Evolutionary conservation across 352 stramenopile species (phyloP), one percentile per base, ranked within the genome.

Genomic region (Globisporangium irregulare): DNA sequence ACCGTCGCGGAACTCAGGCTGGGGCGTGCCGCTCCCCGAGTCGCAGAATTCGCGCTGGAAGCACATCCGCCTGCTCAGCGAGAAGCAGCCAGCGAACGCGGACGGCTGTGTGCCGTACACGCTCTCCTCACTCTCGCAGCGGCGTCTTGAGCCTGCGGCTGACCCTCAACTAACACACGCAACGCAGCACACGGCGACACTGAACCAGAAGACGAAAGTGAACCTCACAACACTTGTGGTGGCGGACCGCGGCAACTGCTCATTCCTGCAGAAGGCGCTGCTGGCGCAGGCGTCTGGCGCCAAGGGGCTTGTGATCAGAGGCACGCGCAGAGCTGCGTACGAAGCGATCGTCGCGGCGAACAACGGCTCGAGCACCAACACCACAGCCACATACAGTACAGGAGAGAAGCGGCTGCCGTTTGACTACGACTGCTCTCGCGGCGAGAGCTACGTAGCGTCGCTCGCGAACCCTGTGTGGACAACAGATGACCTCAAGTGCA

Each of bases 211-310:
- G 27, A 6, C 54, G 2, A 62, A 43, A 18, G 24, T 48, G 22
- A 67, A 56, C 20, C 64, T 77, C 59, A 73, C 72, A 32, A 67
- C 67, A 24, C 68, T 89, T 41, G 77, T 90, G n/a, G 66, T 94
- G 14, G 81, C 78, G 34, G 78, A 94, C 57, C 84, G 86, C 12
- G 86, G 86, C 64, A 91, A 91, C 62, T 94, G 86, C 68, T 91
- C 84, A 25, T 94, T 92, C 64, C 66, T 91, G 24, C 36, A 77
- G 4, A 94, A 94, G 68, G 82, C 86, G 20, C 59, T 76, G 14
- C 34, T 70, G 58, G 86, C 84, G 12, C 82, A 91, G 62, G 70
- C 71, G 2, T 78, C 82, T 0, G 86, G 86, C 3, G 86, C 86
- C 14, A 76, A 68, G 10, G 86, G 73, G 4, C 54, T 93, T 29